Conservation (phyloP, 75 land plant genomes). For the Cupressus sempervirens region DNA sequence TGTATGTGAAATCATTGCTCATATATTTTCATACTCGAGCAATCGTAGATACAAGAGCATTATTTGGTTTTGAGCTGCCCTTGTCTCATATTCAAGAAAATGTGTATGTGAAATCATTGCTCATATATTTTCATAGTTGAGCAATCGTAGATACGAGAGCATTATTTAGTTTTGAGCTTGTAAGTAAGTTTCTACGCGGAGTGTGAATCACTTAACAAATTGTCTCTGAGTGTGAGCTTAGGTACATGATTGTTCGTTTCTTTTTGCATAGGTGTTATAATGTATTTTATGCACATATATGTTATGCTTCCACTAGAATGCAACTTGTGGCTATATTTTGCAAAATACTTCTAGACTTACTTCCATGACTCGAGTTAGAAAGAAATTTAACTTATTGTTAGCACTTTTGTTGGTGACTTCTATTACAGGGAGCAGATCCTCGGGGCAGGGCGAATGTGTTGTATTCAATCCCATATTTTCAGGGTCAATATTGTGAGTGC, state of each 20-base stretch:
- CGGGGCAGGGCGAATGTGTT: conserved; percentile 90
- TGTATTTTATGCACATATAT: neutral
- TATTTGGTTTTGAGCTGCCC: too few relatives aligned
- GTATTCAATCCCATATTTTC: conserved; percentile 52
- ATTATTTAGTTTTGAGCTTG: neutral
- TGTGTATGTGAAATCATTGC: too few relatives aligned
- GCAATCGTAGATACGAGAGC: too few relatives aligned
- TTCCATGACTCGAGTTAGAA: neutral
- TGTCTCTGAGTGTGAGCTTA: neutral
- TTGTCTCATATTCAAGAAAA: too few relatives aligned
- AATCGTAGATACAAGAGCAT: neutral
- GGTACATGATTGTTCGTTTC: neutral
- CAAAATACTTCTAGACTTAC: too few relatives aligned
- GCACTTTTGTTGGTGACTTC: neutral
- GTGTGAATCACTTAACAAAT: neutral
- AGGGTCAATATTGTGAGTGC: conserved; percentile 58
- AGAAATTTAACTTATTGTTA: neutral
- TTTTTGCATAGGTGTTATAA: neutral
- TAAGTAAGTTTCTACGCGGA: neutral
- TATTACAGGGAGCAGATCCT: conserved; percentile 72
- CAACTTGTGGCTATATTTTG: too few relatives aligned
- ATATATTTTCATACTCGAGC: neutral
- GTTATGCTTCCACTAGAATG: neutral
- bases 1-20: neutral
- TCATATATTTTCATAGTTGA: too few relatives aligned